phyloP scores from a whole-genome alignment of 306 rosid species.

The Acacia confusa region DNA sequence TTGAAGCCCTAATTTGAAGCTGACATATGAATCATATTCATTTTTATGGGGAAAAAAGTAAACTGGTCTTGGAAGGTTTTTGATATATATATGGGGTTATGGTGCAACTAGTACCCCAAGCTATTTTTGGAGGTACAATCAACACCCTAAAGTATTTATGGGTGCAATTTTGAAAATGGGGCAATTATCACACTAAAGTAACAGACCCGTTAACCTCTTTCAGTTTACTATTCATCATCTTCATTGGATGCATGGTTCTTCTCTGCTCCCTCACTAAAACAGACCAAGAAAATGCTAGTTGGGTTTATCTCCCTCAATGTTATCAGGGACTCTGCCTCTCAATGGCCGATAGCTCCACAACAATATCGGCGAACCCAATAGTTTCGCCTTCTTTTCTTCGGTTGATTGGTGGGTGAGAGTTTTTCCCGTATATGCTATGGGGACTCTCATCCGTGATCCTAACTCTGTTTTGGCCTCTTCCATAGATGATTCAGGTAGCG shows the following conservation, averaged over 20 bases:
- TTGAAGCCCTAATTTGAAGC: neutral
- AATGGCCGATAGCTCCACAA: neutral
- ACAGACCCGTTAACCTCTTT: too few relatives aligned
- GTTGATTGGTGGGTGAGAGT: conserved; percentile 54
- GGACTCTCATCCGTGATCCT: conserved; percentile 42
- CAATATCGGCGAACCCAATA: conserved; percentile 21
- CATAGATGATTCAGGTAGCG: too few relatives aligned
- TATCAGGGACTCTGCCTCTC: conserved; percentile 22
- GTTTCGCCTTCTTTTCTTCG: conserved; percentile 17
- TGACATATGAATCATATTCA: neutral
- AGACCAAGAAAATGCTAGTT: conserved; percentile 21
- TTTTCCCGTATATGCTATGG: conserved; percentile 87
- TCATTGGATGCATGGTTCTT: too few relatives aligned
- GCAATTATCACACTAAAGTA: too few relatives aligned
- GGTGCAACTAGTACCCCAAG: too few relatives aligned
- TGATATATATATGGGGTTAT: too few relatives aligned
- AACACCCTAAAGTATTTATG: too few relatives aligned
- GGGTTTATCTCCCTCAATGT: conserved; percentile 45
- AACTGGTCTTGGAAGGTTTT: neutral
- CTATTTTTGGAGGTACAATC: too few relatives aligned
- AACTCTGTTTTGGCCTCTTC: conserved; percentile 21
- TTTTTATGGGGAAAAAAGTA: neutral
- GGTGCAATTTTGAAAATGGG: too few relatives aligned
- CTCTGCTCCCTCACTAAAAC: too few relatives aligned
- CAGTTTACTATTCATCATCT: too few relatives aligned